phyloP scores from a whole-genome alignment of 176 grass and related monocot genomes.

The Carex pumila region DNA sequence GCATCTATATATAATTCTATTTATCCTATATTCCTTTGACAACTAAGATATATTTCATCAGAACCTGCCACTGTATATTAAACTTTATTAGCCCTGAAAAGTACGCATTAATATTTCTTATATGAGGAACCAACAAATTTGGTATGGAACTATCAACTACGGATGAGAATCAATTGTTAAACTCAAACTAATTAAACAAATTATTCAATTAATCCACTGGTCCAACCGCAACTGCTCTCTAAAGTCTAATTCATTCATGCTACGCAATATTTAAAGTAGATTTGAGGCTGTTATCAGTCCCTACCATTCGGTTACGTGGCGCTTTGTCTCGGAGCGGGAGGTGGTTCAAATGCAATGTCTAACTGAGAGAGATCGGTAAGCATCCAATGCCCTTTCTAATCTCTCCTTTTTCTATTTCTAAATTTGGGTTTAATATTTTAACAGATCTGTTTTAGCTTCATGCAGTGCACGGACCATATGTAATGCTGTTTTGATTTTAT shows the following conservation, averaged over 20 bases:
- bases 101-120: background rate
- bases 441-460: no score
- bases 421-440: background rate
- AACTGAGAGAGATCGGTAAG: background rate
- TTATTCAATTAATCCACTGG: background rate
- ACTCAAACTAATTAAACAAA: background rate
- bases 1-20: background rate
- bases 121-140: no score
- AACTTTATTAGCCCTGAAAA: background rate
- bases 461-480: no score
- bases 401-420: background rate
- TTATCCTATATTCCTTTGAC: background rate
- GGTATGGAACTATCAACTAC: no score
- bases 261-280: background rate
- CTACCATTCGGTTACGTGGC: slow-evolving; percentile 4
- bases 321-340: background rate
- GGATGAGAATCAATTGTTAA: background rate
- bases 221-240: background rate
- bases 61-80: background rate
- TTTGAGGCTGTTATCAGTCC: slow-evolving; percentile 15
- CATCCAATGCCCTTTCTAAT: background rate
- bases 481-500: no score
- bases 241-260: background rate
- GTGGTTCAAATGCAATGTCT: slow-evolving; percentile 1
- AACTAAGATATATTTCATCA: background rate